phyloP scores from a whole-genome alignment of 2,329 filamentous ascomycete species.

The Fusarium euwallaceae region DNA sequence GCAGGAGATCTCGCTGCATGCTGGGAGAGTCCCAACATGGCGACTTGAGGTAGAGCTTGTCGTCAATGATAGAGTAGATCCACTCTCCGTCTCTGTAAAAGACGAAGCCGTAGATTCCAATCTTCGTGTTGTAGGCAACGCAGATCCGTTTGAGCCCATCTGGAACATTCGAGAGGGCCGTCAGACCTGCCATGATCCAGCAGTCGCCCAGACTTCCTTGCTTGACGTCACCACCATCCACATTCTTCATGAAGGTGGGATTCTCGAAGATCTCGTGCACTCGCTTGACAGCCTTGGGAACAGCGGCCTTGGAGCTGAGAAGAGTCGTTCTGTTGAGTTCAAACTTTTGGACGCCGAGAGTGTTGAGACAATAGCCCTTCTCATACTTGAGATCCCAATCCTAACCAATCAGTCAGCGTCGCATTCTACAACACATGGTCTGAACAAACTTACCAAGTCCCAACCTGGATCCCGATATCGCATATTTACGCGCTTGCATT shows the following conservation, averaged over 20 bases:
- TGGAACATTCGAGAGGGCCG: constrained; percentile 80
- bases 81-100: constrained; percentile 91
- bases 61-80: constrained; percentile 92
- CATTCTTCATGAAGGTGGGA: constrained; percentile 74
- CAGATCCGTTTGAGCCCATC: constrained; percentile 79
- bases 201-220: constrained; percentile 85
- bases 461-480: constrained; percentile 79
- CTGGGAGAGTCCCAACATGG: constrained; percentile 86
- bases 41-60: constrained; percentile 87
- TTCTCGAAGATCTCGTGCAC: constrained; percentile 81
- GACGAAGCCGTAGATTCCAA: constrained; percentile 91
- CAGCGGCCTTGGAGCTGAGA: constrained; percentile 60
- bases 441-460: constrained; percentile 62
- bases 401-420: constrained; percentile 51
- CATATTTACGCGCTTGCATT: constrained; percentile 81
- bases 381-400: constrained; percentile 78
- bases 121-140: constrained; percentile 77
- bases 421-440: background rate
- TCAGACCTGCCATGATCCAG: constrained; percentile 85
- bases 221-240: constrained; percentile 80
- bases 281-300: constrained; percentile 82
- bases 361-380: constrained; percentile 68
- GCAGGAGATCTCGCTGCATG: constrained; percentile 78
- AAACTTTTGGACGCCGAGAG: constrained; percentile 64
- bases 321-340: constrained; percentile 62